phyloP scores from a whole-genome alignment of 2,329 filamentous ascomycete genomes.

The Erysiphe pulchra region DNA sequence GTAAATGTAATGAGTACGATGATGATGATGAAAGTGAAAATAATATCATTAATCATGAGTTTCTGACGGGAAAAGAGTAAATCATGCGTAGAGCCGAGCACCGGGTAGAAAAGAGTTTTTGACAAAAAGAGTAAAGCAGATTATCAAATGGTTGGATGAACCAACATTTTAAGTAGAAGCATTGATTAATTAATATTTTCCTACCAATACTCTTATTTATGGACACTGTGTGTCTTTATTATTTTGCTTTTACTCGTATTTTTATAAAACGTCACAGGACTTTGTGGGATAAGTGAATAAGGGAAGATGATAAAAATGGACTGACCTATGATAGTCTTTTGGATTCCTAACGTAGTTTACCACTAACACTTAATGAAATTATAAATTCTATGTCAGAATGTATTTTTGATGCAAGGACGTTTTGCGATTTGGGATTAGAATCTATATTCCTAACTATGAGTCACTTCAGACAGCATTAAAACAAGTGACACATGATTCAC shows the following conservation, averaged over 20 bases:
- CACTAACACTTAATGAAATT: not conserved
- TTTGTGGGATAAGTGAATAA: not conserved
- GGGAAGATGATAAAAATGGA: not conserved
- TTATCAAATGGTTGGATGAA: not conserved
- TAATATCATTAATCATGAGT: too few species aligned
- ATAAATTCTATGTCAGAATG: not conserved
- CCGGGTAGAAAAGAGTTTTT: too few species aligned
- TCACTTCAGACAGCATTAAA: not conserved
- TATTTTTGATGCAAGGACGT: not conserved
- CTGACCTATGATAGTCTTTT: not conserved
- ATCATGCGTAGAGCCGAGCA: too few species aligned
- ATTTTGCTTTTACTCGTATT: too few species aligned
- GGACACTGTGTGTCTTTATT: too few species aligned
- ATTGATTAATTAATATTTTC: not conserved
- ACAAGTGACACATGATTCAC: not conserved
- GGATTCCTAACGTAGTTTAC: not conserved
- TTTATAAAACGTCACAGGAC: not conserved
- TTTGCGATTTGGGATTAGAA: not conserved
- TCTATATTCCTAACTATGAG: not conserved
- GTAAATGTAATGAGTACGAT: too few species aligned
- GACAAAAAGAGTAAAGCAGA: too few species aligned
- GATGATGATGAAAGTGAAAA: too few species aligned
- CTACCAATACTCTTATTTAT: not conserved
- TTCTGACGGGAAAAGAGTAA: too few species aligned
- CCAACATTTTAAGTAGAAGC: not conserved